Conservation (phyloP, 2,329 filamentous ascomycete species). For the Westerdykella sp. region DNA sequence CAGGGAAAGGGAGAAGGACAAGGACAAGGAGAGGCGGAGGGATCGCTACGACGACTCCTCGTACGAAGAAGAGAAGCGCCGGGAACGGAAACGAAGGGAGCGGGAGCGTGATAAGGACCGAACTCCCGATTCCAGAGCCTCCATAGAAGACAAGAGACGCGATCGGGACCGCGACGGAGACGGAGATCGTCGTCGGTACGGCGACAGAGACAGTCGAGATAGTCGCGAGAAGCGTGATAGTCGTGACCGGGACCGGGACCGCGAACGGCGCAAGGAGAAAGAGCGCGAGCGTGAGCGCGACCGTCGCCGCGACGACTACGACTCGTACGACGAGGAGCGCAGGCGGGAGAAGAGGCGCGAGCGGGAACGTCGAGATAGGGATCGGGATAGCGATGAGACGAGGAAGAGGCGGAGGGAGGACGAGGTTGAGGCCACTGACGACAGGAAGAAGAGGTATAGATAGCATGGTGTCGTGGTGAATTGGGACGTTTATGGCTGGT, state of each 20-base stretch:
- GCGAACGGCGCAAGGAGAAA: constrained; percentile 4
- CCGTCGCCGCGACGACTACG: constrained; percentile 1
- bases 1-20: constrained; percentile 10
- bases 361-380: constrained; percentile 15
- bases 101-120: constrained; percentile 10
- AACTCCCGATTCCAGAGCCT: background rate
- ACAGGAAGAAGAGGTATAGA: constrained; percentile 16
- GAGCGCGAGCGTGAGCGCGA: background rate
- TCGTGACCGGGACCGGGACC: constrained; percentile 10
- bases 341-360: constrained; percentile 6
- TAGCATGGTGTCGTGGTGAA: too few species aligned
- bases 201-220: constrained; percentile 1
- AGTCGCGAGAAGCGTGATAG: background rate
- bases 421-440: constrained; percentile 13
- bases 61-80: background rate
- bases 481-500: too few species aligned
- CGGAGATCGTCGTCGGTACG: constrained; percentile 16
- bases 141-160: background rate
- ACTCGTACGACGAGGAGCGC: constrained; percentile 4
- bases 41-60: constrained; percentile 14
- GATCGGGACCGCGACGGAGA: constrained; percentile 5
- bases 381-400: constrained; percentile 17
- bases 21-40: background rate
- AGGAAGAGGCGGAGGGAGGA: constrained; percentile 21
- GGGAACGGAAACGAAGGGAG: constrained; percentile 23